Conservation (phyloP, 225 moss, liverwort and hornwort species). For the Neckera pumila region DNA sequence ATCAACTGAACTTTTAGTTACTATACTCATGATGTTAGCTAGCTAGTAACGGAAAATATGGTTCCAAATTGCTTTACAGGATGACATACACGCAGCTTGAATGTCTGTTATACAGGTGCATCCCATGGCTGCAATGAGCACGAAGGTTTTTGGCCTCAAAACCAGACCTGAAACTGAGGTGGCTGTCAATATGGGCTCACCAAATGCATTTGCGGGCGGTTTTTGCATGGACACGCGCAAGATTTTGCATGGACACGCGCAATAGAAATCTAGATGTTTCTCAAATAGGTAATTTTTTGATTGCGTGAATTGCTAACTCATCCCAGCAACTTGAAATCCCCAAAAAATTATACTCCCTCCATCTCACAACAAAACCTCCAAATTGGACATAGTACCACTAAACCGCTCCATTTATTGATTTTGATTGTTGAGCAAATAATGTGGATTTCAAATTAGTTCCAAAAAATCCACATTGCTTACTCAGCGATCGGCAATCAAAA, state of each 20-base stretch:
- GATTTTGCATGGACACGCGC: no score
- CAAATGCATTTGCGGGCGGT: slow-evolving; percentile 9
- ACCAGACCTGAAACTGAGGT: slow-evolving; percentile 17
- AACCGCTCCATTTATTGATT: no score
- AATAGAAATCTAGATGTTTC: slow-evolving; percentile 6
- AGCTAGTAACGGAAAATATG: no score
- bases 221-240: slow-evolving; percentile 21
- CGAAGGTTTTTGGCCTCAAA: slow-evolving; percentile 12
- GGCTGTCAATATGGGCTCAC: slow-evolving; percentile 14
- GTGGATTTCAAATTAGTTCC: no score
- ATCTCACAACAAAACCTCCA: no score
- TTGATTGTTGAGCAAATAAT: no score
- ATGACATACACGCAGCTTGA: background rate
- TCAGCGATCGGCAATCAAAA: no score
- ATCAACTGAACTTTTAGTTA: background rate
- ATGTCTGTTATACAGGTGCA: slow-evolving; percentile 2
- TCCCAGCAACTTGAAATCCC: background rate
- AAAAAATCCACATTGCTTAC: no score
- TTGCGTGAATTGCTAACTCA: background rate
- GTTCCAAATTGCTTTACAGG: background rate
- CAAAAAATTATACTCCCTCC: no score
- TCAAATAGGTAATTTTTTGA: slow-evolving; percentile 7
- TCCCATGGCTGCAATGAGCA: slow-evolving; percentile 19
- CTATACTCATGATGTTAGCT: background rate
- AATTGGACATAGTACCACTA: no score